Conservation (phyloP, 306 rosid species). For the Cucurbita moschata region DNA sequence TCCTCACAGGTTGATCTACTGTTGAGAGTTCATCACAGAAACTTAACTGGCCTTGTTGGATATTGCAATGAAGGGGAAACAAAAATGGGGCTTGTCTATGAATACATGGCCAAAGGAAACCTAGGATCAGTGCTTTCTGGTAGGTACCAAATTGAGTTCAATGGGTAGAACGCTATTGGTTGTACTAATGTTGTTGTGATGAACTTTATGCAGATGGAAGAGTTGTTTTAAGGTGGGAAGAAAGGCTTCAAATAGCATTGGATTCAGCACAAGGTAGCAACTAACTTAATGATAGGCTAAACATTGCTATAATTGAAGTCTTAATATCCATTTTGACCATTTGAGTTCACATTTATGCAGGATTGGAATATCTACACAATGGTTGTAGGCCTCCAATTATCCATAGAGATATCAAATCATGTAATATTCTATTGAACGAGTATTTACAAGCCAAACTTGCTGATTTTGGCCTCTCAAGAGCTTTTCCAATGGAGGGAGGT, state of each 20-base stretch:
- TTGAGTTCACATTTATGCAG: background rate
- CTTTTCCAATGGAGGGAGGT: background rate
- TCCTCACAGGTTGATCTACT: conserved; percentile 13
- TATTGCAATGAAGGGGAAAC: conserved; percentile 9
- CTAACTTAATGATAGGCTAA: background rate
- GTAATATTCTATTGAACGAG: background rate
- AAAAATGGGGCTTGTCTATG: conserved; percentile 11
- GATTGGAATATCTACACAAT: background rate
- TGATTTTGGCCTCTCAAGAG: conserved; percentile 2
- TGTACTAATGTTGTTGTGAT: background rate
- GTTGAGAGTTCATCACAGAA: conserved; percentile 22
- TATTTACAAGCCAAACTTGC: background rate
- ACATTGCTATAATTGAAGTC: background rate
- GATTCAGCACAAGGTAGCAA: conserved; percentile 3
- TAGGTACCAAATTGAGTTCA: background rate
- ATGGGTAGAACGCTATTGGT: background rate
- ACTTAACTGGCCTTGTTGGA: conserved; percentile 12
- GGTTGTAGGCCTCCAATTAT: conserved; percentile 4
- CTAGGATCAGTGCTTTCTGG: background rate
- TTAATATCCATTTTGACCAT: background rate
- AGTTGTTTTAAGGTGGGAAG: background rate
- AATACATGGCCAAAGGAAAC: conserved; percentile 17
- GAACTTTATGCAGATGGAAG: background rate
- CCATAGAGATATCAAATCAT: background rate
- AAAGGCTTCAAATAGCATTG: background rate